phyloP scores from a whole-genome alignment of 2,329 filamentous ascomycete genomes.

The Colletotrichum sp. region DNA sequence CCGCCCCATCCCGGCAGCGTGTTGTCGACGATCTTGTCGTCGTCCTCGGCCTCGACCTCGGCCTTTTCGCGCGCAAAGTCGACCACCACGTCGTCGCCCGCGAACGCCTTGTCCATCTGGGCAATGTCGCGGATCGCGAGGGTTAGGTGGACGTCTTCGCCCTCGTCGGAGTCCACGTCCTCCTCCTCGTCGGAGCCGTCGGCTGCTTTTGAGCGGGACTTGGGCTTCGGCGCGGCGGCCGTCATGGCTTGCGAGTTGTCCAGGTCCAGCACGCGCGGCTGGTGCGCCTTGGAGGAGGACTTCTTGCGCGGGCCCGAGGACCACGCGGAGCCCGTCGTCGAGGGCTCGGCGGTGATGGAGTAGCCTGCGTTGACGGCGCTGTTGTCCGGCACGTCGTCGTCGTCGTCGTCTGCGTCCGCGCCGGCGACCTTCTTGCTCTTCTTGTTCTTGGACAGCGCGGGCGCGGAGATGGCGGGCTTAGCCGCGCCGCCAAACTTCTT shows the following conservation, averaged over 20 bases:
- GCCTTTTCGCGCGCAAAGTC: slow-evolving; percentile 85
- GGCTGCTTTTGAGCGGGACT: slow-evolving; percentile 32
- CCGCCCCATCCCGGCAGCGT: slow-evolving; percentile 94
- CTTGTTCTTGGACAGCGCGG: slow-evolving; percentile 26
- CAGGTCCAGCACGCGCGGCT: slow-evolving; percentile 37
- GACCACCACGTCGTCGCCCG: slow-evolving; percentile 81
- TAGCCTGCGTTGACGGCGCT: slow-evolving; percentile 25
- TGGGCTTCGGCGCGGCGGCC: slow-evolving; percentile 26
- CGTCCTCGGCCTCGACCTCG: slow-evolving; percentile 74
- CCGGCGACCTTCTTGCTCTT: slow-evolving; percentile 32
- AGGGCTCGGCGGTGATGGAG: slow-evolving; percentile 26
- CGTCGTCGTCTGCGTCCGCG: slow-evolving; percentile 28
- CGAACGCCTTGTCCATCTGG: slow-evolving; percentile 84
- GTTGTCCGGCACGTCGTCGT: slow-evolving; percentile 27
- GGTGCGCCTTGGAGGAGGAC: slow-evolving; percentile 7
- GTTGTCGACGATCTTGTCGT: slow-evolving; percentile 80
- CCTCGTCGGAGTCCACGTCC: slow-evolving; percentile 40
- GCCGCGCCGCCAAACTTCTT: slow-evolving; percentile 65
- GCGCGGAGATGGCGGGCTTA: slow-evolving; percentile 34
- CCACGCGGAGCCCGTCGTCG: slow-evolving; percentile 44
- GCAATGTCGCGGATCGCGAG: slow-evolving; percentile 66
- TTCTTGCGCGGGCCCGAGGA: slow-evolving; percentile 43
- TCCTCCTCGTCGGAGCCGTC: slow-evolving; percentile 30
- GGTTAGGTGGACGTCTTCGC: slow-evolving; percentile 54
- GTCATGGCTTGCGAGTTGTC: slow-evolving; percentile 39